Conservation (phyloP, 345 rosid species). For the Salix arbutifolia region DNA sequence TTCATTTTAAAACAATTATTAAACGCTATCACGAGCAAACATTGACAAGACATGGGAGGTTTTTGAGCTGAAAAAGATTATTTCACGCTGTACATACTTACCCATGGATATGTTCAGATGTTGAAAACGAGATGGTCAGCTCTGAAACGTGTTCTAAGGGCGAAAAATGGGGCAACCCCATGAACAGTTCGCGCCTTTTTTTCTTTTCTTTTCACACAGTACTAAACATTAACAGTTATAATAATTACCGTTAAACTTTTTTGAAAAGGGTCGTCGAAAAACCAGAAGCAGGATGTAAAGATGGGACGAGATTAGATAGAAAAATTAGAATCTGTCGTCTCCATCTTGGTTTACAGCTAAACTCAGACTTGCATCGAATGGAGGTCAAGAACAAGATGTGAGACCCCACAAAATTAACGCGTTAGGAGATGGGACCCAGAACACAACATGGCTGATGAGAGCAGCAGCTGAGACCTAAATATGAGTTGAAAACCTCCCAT, state of each 20-base stretch:
- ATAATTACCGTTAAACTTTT: slow-evolving; percentile 4
- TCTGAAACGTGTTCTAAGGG: too few relatives aligned
- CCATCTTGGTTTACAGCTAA: slow-evolving; percentile 40
- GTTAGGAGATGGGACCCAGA: slow-evolving; percentile 36
- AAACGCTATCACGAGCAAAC: too few relatives aligned
- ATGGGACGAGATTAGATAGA: neutral
- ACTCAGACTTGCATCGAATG: neutral
- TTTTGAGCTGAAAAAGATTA: too few relatives aligned
- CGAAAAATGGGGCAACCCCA: too few relatives aligned
- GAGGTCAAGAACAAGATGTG: neutral
- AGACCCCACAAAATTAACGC: slow-evolving; percentile 25
- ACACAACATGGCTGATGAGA: slow-evolving; percentile 27
- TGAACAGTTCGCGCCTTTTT: too few relatives aligned
- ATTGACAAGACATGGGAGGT: too few relatives aligned
- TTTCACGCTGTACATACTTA: too few relatives aligned
- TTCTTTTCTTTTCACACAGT: too few relatives aligned
- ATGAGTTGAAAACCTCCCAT: neutral
- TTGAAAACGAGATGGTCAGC: too few relatives aligned
- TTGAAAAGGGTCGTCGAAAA: neutral
- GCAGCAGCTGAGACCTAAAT: neutral
- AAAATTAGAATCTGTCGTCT: slow-evolving; percentile 15
- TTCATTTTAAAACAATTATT: too few relatives aligned
- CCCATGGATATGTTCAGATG: too few relatives aligned
- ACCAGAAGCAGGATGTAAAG: neutral
- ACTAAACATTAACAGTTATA: too few relatives aligned